Base-by-base conservation (phyloP, 805 yeast species). In the Candida loeiensis region DNA sequence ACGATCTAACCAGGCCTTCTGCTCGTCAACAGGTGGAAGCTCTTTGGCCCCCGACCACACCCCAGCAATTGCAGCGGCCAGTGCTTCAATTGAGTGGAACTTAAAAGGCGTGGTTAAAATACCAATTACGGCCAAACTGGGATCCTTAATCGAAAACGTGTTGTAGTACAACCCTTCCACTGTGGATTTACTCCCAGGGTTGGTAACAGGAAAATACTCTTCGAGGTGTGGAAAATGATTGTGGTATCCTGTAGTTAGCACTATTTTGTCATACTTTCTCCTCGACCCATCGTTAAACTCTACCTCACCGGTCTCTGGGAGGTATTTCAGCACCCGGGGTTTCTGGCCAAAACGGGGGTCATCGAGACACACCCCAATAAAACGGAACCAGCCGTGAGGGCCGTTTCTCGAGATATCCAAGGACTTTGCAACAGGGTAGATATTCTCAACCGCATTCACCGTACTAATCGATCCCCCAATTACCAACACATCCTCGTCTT, bases 61-160 rank as follows among this genome's bases (percentile, higher is more conserved):
- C n/a, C 81, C 81, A 12, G 78, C 76, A 36, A 77, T 59, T 0
- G 80, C 79, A n/a, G 77, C 73, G 1, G 79, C 76, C 34, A 65
- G 58, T 2, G 72, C 61, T 48, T 77, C 82, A 46, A 75, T 71
- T 12, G 73, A 63, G 37, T 73, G 71, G 59, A 74, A 76, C 45
- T 69, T 65, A 18, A 73, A 50, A 2, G 72, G 68, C 1, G 76
- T 65, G 2, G 70, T 49, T 12, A 73, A 57, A 6, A 62, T 58
- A 0, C 77, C 76, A 16, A 61, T 61, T 3, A 63, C 49, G 1
- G 71, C 73, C 17, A 72, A 51, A 0, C 74, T 62, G 14, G 75
- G 73, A 46, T 72, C 76, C 4, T 52, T 57, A n/a, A 62, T 58
- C 11, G 64, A 47, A 45, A 72, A 71, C 1, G 71, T 66, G 44